Evolutionary conservation across 1,139 yeast genomes (phyloP), one percentile per base, ranked within the genome.

Genomic region (Sporopachydermia cereana): DNA sequence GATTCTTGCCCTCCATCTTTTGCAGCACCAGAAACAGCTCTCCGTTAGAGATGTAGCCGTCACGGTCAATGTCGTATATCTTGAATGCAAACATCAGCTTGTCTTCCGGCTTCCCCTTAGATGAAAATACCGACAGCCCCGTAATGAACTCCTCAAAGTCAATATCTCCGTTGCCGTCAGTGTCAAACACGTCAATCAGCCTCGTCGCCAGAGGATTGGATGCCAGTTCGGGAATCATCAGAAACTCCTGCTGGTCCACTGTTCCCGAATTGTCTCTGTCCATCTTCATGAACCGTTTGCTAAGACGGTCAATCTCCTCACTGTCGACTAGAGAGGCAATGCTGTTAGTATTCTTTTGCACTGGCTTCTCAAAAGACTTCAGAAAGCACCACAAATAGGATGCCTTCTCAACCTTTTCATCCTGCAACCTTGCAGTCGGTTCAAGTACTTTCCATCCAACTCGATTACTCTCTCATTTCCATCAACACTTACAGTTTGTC

Each of bases 1-100:
- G 66, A 57, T 91, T 89, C 55, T 79, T 82, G 2, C 97, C 98
- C 36, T 91, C 98, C 98, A 93, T 93, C 79, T 86, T 84, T 63
- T 91, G 85, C 68, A 93, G 71, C 41, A 93, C 97, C 43, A 91
- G 73, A 58, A 82, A 93, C 48, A 93, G 66, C 63, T 93, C 99
- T 21, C 98, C 98, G 58, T 91, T 91, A 3, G 96, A 89, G 42
- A 93, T 85, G 58, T 61, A 88, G 0, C 98, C 98, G 60, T 93
- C 99, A 46, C 89, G 72, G 62, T 93, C 99, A 52, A 93, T 88
- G 59, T 93, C 99, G 58, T 91, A 93, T 18, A 93, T 86, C 58
- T 80, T 84, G 66, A 93, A 93, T 22, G 96, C 94, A 69, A 93
- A 91, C 58, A 70, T 71, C 51, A 91, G 70, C 63, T 91, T 91